phyloP scores from a whole-genome alignment of 2,329 filamentous ascomycete species.

The Neonectria neomacrospora region DNA sequence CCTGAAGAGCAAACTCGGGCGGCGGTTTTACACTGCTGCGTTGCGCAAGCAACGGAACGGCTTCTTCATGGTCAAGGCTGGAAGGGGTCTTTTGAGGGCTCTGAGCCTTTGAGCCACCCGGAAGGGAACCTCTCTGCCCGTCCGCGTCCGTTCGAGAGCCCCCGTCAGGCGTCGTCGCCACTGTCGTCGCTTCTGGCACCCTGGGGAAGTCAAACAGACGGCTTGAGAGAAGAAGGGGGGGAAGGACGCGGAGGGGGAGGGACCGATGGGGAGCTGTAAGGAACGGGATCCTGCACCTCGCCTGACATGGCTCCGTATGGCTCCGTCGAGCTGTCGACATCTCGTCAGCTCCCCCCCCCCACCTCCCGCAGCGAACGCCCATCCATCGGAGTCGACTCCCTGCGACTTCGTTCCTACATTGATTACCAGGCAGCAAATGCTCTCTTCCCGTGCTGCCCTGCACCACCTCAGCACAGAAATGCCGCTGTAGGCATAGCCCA shows the following conservation, averaged over 20 bases:
- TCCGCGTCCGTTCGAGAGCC: slow-evolving; percentile 24
- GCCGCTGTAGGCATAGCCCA: slow-evolving; percentile 36
- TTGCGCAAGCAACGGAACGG: slow-evolving; percentile 44
- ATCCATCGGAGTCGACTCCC: slow-evolving; percentile 7
- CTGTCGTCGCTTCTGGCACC: slow-evolving; percentile 37
- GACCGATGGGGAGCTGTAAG: slow-evolving; percentile 25
- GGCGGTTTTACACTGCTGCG: slow-evolving; percentile 29
- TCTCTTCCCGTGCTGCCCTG: slow-evolving; percentile 15
- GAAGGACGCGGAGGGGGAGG: slow-evolving; percentile 5
- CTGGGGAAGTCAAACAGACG: slow-evolving; percentile 28
- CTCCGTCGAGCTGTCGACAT: background rate
- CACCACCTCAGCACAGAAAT: slow-evolving; percentile 35
- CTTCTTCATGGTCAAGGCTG: slow-evolving; percentile 30
- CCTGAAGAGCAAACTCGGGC: slow-evolving; percentile 35
- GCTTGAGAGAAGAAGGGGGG: slow-evolving; percentile 13
- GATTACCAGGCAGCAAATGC: slow-evolving; percentile 9
- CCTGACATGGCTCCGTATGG: slow-evolving; percentile 23
- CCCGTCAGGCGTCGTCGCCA: slow-evolving; percentile 25
- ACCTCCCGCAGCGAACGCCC: slow-evolving; percentile 14
- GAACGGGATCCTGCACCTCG: slow-evolving; percentile 27
- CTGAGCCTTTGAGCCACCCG: slow-evolving; percentile 35
- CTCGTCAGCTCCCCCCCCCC: slow-evolving; percentile 15
- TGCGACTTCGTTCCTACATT: background rate
- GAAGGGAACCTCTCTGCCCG: slow-evolving; percentile 28
- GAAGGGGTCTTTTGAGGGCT: slow-evolving; percentile 37